A percentile compares a stretch with the other conserved stretches of the same genome.
phyloP scores from a whole-genome alignment of 2,329 filamentous ascomycete genomes.

The Bisporella sp. region DNA sequence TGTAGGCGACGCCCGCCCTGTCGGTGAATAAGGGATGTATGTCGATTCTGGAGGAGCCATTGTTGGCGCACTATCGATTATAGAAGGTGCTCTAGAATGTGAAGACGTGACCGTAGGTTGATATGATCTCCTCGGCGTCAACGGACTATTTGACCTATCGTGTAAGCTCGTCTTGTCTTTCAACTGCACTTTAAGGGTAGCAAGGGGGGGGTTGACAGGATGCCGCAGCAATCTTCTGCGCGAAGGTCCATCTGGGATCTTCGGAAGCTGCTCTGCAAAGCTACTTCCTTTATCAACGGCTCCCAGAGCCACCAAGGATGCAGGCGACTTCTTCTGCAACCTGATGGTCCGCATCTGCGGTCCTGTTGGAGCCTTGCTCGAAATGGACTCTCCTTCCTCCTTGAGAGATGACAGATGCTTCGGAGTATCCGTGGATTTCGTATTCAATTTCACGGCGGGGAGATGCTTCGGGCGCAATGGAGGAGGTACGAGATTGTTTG shows the following conservation, averaged over 20 bases:
- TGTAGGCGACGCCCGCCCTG: slow-evolving; percentile 44
- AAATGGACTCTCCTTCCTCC: slow-evolving; percentile 32
- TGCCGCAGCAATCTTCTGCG: slow-evolving; percentile 29
- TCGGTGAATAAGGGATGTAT: slow-evolving; percentile 50
- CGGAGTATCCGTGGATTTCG: slow-evolving; percentile 24
- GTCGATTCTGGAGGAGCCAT: slow-evolving; percentile 58
- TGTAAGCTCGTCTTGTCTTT: slow-evolving; percentile 21
- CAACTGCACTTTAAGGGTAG: slow-evolving; percentile 11
- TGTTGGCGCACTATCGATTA: slow-evolving; percentile 50
- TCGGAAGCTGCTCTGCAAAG: slow-evolving; percentile 37
- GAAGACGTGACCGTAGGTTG: slow-evolving; percentile 38
- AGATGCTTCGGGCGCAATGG: slow-evolving; percentile 1
- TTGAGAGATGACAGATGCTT: slow-evolving; percentile 31
- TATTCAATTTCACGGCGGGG: slow-evolving; percentile 13
- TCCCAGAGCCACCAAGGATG: background rate
- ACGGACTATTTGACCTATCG: slow-evolving; percentile 18
- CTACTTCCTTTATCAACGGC: slow-evolving; percentile 17
- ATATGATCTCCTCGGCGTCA: slow-evolving; percentile 36
- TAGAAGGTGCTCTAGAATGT: slow-evolving; percentile 40
- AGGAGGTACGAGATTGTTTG: slow-evolving; percentile 17
- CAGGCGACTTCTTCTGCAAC: slow-evolving; percentile 26
- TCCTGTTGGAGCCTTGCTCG: slow-evolving; percentile 23
- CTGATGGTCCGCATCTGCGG: background rate
- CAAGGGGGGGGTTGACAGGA: slow-evolving; percentile 30
- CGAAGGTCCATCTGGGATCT: slow-evolving; percentile 45